Conservation (phyloP, 2,329 filamentous ascomycete species). For the Neopestalotiopsis rosae region DNA sequence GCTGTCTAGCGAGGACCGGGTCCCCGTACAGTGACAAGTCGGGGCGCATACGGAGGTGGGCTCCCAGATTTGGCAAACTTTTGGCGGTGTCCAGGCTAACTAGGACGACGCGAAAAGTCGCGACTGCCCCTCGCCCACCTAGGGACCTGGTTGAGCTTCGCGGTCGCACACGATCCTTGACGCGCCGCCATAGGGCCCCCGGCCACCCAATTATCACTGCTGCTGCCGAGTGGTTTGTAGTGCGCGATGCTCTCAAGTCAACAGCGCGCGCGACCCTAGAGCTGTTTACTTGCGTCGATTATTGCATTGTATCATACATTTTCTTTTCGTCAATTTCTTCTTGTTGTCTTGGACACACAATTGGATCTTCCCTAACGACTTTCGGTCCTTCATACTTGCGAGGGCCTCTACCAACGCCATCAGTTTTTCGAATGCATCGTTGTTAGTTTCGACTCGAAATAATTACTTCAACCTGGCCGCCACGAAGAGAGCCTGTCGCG, state of each 20-base stretch:
- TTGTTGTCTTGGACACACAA: background rate
- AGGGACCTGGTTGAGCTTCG: slow-evolving; percentile 3
- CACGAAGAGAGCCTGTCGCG: background rate
- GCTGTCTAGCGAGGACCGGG: background rate
- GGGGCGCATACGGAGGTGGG: background rate
- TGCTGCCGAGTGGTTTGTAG: background rate
- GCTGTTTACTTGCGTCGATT: background rate
- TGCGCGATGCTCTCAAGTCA: background rate
- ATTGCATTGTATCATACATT: background rate
- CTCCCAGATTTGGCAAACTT: slow-evolving; percentile 1
- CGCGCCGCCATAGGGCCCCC: background rate
- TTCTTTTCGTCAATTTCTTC: background rate
- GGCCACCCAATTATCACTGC: background rate
- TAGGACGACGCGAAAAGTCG: slow-evolving; percentile 14
- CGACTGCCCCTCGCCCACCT: slow-evolving; percentile 17
- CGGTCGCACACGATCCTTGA: slow-evolving; percentile 15
- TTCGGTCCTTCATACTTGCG: background rate
- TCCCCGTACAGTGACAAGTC: background rate
- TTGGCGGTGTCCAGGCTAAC: background rate
- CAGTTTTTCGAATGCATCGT: background rate
- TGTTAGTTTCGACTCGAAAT: background rate
- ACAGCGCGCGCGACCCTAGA: background rate
- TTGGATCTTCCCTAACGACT: background rate
- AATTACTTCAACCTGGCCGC: background rate
- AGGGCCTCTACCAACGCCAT: background rate